A percentile compares a stretch with the other conserved stretches of the same genome.
These are phyloP conservation scores for Leccinum disarticulatum DNA, from an alignment of 768 basidiomycete species.

Conservation along the genomic window DNA sequence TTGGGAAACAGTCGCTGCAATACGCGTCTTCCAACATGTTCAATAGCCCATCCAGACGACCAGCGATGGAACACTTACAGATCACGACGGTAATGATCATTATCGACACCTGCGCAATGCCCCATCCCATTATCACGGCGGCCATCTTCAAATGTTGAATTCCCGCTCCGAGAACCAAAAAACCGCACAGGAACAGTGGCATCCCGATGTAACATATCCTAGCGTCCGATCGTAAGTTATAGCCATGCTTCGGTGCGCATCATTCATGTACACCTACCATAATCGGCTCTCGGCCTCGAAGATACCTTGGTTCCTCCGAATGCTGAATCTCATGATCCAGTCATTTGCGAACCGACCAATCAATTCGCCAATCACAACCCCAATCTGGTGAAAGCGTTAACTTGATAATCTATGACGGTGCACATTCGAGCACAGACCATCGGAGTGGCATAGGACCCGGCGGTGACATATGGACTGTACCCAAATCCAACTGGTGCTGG, in stretches of 20 bases:
- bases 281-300: conserved; percentile 52
- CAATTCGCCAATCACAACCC: conserved; percentile 50
- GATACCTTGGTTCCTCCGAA: conserved; percentile 48
- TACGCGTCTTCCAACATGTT: conserved; percentile 34
- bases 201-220: conserved; percentile 42
- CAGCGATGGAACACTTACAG: conserved; percentile 26
- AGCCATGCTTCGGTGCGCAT: too few relatives aligned
- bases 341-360: conserved; percentile 53
- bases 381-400: conserved; percentile 35
- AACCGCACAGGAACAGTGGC: conserved; percentile 42
- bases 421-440: conserved; percentile 33
- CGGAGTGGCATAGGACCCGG: conserved; percentile 46
- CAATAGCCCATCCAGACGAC: not conserved
- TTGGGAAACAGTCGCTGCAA: conserved; percentile 39
- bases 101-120: conserved; percentile 37
- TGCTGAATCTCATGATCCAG: conserved; percentile 42
- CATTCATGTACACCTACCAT: conserved; percentile 29
- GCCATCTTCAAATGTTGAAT: conserved; percentile 32
- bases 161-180: conserved; percentile 41
- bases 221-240: not conserved
- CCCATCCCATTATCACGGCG: conserved; percentile 44
- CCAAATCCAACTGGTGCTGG: conserved; percentile 49
- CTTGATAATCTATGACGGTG: not conserved
- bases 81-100: conserved; percentile 42
- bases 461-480: conserved; percentile 38